Conservation (phyloP, 148 eudicot genomes). For the Cornus controversa region DNA sequence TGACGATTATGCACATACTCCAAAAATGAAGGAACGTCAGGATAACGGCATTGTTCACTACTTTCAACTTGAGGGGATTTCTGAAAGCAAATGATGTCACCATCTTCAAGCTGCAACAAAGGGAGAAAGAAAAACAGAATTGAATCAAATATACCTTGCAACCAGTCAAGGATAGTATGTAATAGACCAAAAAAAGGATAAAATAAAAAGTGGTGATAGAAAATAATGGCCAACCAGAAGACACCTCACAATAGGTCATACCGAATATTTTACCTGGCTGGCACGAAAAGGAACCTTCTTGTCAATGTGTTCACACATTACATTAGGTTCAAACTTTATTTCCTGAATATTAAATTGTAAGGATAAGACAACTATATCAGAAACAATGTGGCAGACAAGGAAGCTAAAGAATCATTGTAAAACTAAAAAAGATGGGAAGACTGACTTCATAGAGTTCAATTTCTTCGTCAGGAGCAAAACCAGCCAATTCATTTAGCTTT, state of each 20-base stretch:
- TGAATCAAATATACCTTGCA: neutral
- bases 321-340: slow-evolving; percentile 86
- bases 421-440: slow-evolving; percentile 6
- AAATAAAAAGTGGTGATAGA: neutral
- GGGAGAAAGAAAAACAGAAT: neutral
- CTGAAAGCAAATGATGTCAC: slow-evolving; percentile 96
- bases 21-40: slow-evolving; percentile 79
- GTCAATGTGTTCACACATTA: slow-evolving; percentile 91
- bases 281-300: slow-evolving; percentile 53
- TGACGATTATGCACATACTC: slow-evolving; percentile 96
- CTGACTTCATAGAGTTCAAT: slow-evolving; percentile 88
- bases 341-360: slow-evolving; percentile 45
- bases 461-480: slow-evolving; percentile 78
- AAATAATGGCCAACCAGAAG: neutral
- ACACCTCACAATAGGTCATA: neutral
- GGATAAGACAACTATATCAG: neutral
- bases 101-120: slow-evolving; percentile 81
- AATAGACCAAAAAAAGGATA: neutral
- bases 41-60: slow-evolving; percentile 52
- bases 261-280: slow-evolving; percentile 56
- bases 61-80: slow-evolving; percentile 46
- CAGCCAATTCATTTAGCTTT: slow-evolving; percentile 83
- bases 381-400: neutral
- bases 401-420: neutral
- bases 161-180: neutral